phyloP scores from a whole-genome alignment of 2,329 filamentous ascomycete species.

The Cephalotrichum gorgonifer region DNA sequence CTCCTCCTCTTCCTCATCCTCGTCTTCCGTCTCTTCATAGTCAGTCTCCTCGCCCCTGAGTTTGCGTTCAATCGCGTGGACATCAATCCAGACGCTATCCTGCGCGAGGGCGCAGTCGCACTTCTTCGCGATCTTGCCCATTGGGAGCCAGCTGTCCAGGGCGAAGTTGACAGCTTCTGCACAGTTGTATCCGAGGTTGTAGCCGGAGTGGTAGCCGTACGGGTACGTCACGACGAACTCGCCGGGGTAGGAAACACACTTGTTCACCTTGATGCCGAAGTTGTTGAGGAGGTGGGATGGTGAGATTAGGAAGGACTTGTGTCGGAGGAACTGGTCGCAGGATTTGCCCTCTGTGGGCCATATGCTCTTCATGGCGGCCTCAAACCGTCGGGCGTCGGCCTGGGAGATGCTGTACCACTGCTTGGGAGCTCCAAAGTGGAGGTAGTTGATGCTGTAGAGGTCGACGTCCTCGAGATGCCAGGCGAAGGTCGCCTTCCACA shows the following conservation, averaged over 20 bases:
- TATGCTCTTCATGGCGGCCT: constrained; percentile 87
- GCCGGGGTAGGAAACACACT: constrained; percentile 86
- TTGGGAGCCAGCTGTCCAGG: constrained; percentile 87
- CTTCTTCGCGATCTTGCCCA: constrained; percentile 90
- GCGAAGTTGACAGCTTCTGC: constrained; percentile 98
- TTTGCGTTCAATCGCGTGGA: constrained; percentile 91
- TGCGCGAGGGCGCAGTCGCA: constrained; percentile 92
- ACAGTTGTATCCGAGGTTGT: constrained; percentile 97
- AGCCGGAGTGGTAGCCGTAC: constrained; percentile 96
- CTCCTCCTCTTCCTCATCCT: constrained; percentile 55
- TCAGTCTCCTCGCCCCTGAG: constrained; percentile 81
- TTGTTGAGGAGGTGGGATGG: constrained; percentile 77
- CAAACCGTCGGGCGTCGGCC: constrained; percentile 83
- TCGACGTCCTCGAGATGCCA: constrained; percentile 99
- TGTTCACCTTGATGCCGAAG: constrained; percentile 94
- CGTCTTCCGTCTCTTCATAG: constrained; percentile 67
- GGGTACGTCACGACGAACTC: constrained; percentile 98
- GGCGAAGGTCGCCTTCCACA: constrained; percentile 99
- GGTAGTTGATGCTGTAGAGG: constrained; percentile 98
- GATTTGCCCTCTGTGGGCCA: constrained; percentile 94
- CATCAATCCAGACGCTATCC: constrained; percentile 97
- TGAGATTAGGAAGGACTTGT: constrained; percentile 96
- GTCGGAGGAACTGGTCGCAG: constrained; percentile 89
- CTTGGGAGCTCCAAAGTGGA: constrained; percentile 96
- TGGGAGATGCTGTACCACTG: constrained; percentile 99